Conservation (phyloP, 441 rosid genomes). For the Bocquillonia castaneifolia region DNA sequence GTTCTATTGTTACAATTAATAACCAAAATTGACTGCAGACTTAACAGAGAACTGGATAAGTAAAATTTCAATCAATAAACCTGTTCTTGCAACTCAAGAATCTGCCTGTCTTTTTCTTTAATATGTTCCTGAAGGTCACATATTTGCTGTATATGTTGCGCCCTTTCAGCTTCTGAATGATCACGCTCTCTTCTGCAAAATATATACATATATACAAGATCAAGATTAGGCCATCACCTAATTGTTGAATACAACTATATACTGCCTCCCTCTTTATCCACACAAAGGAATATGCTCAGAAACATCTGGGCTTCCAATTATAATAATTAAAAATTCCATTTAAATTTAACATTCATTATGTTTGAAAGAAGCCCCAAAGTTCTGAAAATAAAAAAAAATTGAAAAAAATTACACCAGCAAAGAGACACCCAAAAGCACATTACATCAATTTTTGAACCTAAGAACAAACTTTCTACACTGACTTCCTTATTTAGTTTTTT, state of each 20-base stretch:
- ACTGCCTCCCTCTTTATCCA: background rate
- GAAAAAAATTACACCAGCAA: background rate
- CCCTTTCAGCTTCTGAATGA: conserved; percentile 93
- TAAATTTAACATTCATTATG: background rate
- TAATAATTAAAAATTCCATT: background rate
- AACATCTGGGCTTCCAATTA: background rate
- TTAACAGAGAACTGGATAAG: background rate
- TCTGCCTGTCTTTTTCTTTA: conserved; percentile 90
- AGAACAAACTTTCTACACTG: background rate
- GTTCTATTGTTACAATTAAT: background rate
- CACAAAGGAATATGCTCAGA: background rate
- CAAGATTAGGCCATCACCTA: background rate
- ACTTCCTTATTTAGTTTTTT: background rate
- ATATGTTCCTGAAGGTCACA: conserved; percentile 80
- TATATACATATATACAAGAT: background rate
- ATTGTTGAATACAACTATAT: background rate
- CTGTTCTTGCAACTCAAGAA: conserved; percentile 85
- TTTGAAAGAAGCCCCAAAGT: background rate
- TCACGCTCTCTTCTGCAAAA: conserved; percentile 89
- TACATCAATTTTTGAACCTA: background rate
- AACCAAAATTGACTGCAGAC: background rate
- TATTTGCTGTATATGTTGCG: conserved; percentile 72
- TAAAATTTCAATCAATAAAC: conserved; percentile 33
- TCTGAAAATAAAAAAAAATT: background rate
- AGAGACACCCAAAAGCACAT: conserved; percentile 4